These are phyloP conservation scores for Trichosporon sp. DNA, from an alignment of 1,284 basidiomycete genomes.

Conservation along the genomic window DNA sequence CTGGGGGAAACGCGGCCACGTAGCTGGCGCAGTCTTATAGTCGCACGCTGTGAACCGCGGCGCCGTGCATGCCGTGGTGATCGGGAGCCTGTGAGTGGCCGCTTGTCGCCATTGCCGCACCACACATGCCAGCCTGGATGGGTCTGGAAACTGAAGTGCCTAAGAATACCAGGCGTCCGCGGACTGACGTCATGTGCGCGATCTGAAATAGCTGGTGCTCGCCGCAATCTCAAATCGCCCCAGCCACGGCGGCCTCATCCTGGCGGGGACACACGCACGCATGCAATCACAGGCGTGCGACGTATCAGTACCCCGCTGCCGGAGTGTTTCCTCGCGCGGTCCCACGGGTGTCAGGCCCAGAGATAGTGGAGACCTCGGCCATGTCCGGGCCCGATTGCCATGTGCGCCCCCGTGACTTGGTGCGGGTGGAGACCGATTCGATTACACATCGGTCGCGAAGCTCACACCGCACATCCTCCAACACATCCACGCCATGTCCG, in stretches of 20 bases:
- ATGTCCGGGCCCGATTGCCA: neutral
- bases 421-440: neutral
- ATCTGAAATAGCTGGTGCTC: neutral
- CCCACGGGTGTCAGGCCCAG: too few species aligned
- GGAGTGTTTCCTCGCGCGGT: neutral
- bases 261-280: too few species aligned
- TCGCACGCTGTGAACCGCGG: neutral
- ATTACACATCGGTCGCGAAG: neutral
- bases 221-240: neutral
- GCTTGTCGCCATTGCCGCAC: too few species aligned
- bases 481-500: neutral
- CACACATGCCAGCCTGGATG: too few species aligned
- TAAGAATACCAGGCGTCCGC: neutral
- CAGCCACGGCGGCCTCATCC: neutral
- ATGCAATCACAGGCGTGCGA: neutral
- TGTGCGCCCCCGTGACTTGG: neutral
- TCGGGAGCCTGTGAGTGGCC: neutral
- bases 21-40: neutral
- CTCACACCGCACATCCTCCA: neutral
- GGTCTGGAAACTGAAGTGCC: neutral
- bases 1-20: neutral
- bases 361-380: neutral
- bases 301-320: neutral
- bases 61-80: neutral
- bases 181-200: neutral